phyloP scores from a whole-genome alignment of 2,329 filamentous ascomycete species.

The Apiospora phragmitis region DNA sequence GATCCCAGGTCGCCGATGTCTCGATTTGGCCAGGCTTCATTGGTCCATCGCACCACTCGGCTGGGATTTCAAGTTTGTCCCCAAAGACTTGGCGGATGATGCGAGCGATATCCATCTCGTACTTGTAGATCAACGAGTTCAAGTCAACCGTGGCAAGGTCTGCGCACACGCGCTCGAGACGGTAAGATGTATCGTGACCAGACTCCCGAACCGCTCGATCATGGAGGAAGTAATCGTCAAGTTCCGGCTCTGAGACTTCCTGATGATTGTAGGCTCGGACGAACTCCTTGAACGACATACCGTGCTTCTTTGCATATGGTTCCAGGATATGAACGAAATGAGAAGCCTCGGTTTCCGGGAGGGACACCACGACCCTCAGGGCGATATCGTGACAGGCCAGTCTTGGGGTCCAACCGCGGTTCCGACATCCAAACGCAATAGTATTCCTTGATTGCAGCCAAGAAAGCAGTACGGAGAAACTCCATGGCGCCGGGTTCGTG shows the following conservation, averaged over 20 bases:
- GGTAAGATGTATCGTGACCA: constrained; percentile 94
- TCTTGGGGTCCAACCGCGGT: constrained; percentile 75
- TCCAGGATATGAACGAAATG: constrained; percentile 84
- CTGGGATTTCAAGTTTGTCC: constrained; percentile 79
- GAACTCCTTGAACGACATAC: constrained; percentile 80
- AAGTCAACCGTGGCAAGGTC: constrained; percentile 92
- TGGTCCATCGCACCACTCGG: constrained; percentile 74
- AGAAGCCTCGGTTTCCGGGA: constrained; percentile 83
- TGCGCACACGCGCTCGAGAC: constrained; percentile 83
- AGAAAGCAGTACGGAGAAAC: constrained; percentile 75
- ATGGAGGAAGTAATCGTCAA: constrained; percentile 95
- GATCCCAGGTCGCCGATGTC: constrained; percentile 86
- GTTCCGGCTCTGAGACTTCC: constrained; percentile 75
- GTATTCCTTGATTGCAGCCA: constrained; percentile 97
- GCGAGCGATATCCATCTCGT: constrained; percentile 89
- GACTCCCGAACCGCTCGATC: constrained; percentile 95
- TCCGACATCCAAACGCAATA: constrained; percentile 82
- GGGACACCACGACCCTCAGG: constrained; percentile 84
- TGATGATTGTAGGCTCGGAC: constrained; percentile 84
- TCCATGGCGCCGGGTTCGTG: constrained; percentile 77
- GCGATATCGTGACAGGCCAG: constrained; percentile 81
- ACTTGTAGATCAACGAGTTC: constrained; percentile 95
- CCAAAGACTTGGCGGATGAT: constrained; percentile 82
- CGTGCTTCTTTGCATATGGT: constrained; percentile 82
- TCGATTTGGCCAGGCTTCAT: constrained; percentile 70